Evolutionary conservation across 495 filamentous ascomycete genomes (phyloP), one percentile per base, ranked within the genome.

Genomic region (Penicillium dipodomyicola): DNA sequence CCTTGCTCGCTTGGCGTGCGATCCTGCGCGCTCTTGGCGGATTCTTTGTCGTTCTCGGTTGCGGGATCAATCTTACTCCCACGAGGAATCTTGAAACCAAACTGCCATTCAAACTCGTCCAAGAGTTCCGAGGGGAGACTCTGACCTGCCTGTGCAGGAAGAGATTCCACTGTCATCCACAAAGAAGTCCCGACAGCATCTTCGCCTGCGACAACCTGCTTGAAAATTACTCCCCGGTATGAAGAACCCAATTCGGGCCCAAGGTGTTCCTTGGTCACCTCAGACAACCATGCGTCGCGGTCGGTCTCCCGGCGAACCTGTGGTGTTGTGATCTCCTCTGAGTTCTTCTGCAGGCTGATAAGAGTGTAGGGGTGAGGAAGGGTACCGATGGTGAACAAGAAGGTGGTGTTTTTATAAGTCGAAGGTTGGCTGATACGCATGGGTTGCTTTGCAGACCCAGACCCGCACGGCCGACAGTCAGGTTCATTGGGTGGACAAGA

Each of bases 321-420:
- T 11, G 79, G 72, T 2, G 84, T 75, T 48, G 84, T 82, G 29
- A 91, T 70, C 3, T 82, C 74, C 1, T 82, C 76, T 4, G 77
- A 79, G 29, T 65, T 66, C 35, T 72, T 72, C 27, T 80, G 75
- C 4, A 98, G 75, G 17, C 82, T 80, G 45, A 84, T 77, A 10
- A 91, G 73, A 10, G 92, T 96, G 72, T 89, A 96, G 0, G 94
- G 94, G 62, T 98, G 94, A 0, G 94, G 93, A 6, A 97, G 84
- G 8, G 84, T 87, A 61, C 86, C 91, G 60, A 97, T 90, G 17
- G 87, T 90, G 75, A 90, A 97, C 14, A 85, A 62, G 9, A 75
- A 76, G 2, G 84, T 79, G 10, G 77, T 81, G 65, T 91, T 88
- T 37, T 73, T 73, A 67, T 86, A 87, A 15, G 68, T 71, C 3